Base-by-base conservation (phyloP, 2,329 filamentous ascomycete genomes). In the Aspergillus vadensis region DNA sequence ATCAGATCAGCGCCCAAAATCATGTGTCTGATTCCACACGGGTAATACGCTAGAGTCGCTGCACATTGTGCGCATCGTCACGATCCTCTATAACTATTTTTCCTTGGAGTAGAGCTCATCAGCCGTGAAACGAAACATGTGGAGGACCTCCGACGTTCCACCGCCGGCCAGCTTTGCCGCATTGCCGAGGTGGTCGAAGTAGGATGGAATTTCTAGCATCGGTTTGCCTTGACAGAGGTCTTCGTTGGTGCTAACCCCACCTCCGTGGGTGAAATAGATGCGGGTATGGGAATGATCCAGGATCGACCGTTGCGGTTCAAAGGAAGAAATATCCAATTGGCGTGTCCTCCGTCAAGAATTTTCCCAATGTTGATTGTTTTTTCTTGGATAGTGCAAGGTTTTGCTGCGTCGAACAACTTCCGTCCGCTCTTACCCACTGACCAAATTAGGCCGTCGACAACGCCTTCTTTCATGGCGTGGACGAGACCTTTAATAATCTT, bases 161-260 rank as follows among this genome's bases (percentile, higher is more conserved):
- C 72, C 74, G 0, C 68, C 69, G 1, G 64, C 64, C 1, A 81
- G 70, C 1, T 77, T 72, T 3, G 72, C 65, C 4, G 68, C 71
- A 59, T 81, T 81, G 12, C 68, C 69, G 7, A 77, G 69, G 61
- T 82, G 80, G 53, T 81, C 80, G 36, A 76, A 78, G 67, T 77
- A 81, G 60, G 77, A 74, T 0, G 72, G 72, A 19, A 81, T 68
- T 1, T 64, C 59, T 0, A 81, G 60, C 55, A 78, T 70, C 0
- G 74, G 74, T 1, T 67, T 74, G 0, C 77, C 78, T 14, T 44
- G 41, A 5, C 5, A 44, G 41, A 44, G 41, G 21, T 5, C 41
- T 14, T 44, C 4, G 9, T 44, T 44, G 19, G 41, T 12, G 19
- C 19, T 44, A 5, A 5, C 15, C 17, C 41, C 41, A 9, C 41